These are phyloP conservation scores for Crithidia expoeki DNA, from an alignment of 208 protist genomes.

Conservation along the genomic window DNA sequence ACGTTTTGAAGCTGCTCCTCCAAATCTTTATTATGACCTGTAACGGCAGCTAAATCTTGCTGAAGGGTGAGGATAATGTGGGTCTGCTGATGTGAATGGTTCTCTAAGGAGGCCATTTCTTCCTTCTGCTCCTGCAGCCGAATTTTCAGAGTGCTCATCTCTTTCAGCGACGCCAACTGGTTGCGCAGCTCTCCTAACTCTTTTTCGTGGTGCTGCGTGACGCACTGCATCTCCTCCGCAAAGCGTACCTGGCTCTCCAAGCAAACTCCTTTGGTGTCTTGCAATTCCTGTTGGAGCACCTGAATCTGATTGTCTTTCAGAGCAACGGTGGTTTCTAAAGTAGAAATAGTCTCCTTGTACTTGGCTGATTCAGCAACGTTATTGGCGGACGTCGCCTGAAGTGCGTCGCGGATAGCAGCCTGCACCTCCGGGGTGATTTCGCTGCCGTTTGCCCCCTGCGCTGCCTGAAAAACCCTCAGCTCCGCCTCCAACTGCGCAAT, in stretches of 20 bases:
- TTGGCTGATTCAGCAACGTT: constrained; percentile 13
- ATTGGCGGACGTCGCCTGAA: constrained; percentile 18
- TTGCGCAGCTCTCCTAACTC: constrained; percentile 15
- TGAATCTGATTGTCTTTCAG: constrained; percentile 19
- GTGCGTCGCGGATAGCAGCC: constrained; percentile 24
- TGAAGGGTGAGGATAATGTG: constrained; percentile 23
- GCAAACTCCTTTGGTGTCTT: constrained; percentile 35
- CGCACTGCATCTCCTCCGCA: constrained; percentile 38
- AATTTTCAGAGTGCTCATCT: constrained; percentile 20
- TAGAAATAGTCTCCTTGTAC: neutral
- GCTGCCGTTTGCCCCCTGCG: constrained; percentile 3
- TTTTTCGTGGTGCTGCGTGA: constrained; percentile 24
- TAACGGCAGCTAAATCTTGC: constrained; percentile 21
- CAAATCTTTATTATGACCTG: constrained; percentile 20
- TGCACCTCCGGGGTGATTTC: constrained; percentile 18
- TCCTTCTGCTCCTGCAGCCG: constrained; percentile 10
- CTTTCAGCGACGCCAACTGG: constrained; percentile 15
- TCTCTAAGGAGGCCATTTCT: constrained; percentile 35
- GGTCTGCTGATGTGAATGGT: constrained; percentile 34
- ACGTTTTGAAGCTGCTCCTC: constrained; percentile 16
- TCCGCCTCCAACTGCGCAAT: constrained; percentile 48
- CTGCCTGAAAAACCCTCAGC: constrained; percentile 25
- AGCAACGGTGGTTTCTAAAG: neutral
- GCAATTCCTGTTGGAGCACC: constrained; percentile 35
- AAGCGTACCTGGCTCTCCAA: constrained; percentile 36